Evolutionary conservation across 1,139 yeast species (phyloP), one percentile per base, ranked within the genome.

Genomic region (Debaryomyces subglobosus): DNA sequence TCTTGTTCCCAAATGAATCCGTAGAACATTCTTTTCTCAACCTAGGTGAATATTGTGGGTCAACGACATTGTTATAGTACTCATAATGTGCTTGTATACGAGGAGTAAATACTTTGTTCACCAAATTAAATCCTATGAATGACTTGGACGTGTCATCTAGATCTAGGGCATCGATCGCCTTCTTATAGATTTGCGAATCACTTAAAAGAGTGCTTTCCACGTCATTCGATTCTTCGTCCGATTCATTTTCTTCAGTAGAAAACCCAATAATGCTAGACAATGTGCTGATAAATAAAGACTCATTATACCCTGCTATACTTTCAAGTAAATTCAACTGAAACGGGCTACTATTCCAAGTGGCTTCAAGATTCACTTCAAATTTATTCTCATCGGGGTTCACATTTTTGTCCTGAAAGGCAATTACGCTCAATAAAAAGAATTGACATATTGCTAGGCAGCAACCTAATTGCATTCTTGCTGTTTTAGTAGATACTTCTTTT

Each of bases 51-150:
- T 55, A 57, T 2, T 53, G 49, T 0, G 72, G 65, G 27, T 58
- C 53, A 6, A 71, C 68, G 0, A 62, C 53, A 1, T 66, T 53
- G 4, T 63, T 65, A 58, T 80, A 88, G 60, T 77, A 71, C 48
- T 77, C 76, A 58, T 77, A 86, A 49, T 87, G 89, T 0, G 91
- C 71, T 54, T 83, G 81, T 23, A 89, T 74, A 45, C 85, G 69
- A 3, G 96, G 90, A 1, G 87, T 69, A 50, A 75, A 67, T 36
- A 74, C 67, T 47, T 84, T 83, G 52, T 82, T 70, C 0, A 81
- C 81, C 39, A 85, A 58, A 39, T 81, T 70, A 47, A 83, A 71
- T 50, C 82, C 78, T n/a, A 79, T 69, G 35, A 82, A 65, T 2
- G 74, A 58, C 25, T 58, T 60, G 25, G 54, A 24, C 15, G 34